Evolutionary conservation across 2,329 filamentous ascomycete genomes (phyloP), one percentile per base, ranked within the genome.

Genomic region (Aspergillus novofumigatus): DNA sequence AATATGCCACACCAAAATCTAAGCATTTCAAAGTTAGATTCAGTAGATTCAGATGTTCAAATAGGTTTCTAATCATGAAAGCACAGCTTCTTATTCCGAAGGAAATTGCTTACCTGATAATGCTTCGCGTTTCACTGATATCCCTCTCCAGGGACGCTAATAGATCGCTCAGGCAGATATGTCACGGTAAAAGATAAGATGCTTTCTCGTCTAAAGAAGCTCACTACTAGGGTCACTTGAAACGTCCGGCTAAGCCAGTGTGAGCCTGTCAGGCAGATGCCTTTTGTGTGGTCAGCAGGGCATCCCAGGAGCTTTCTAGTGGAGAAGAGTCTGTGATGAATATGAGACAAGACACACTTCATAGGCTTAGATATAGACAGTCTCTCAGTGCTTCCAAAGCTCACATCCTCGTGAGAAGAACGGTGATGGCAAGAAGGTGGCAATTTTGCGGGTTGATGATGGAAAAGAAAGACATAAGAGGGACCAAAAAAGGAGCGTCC

Each of bases 1-100:
- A 62, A 49, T 60, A 17, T 54, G 55, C 49, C 51, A 56, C 56
- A 54, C 53, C 51, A 50, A 49, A 54, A 53, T 49, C 51, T 49
- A 48, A 26, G 41, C 20, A n/a, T 51, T 48, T 23, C 17, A 42
- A 45, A 10, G 47, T 59, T 49, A 60, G 51, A 55, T 50, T 17
- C 44, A 42, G 41, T 45, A 44, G 25, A 53, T 23, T 20, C 11
- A 25, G 23, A 25, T 14, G n/a, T 10, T 51, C 45, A 4, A 23
- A 41, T 48, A 35, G 17, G 14, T 52, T 47, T 32, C 54, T 1
- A 49, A 42, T 55, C 21, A 49, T 41, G 29, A 42, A 52, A 48
- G 53, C 53, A 49, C 20, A 25, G 29, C n/a, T 41, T 21, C 11
- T 35, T 23, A 56, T 52, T 45, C 47, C 11, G 47, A 23, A 26